Evolutionary conservation across 1,284 basidiomycete species (phyloP).

Genomic region (Naganishia liquefaciens): DNA sequence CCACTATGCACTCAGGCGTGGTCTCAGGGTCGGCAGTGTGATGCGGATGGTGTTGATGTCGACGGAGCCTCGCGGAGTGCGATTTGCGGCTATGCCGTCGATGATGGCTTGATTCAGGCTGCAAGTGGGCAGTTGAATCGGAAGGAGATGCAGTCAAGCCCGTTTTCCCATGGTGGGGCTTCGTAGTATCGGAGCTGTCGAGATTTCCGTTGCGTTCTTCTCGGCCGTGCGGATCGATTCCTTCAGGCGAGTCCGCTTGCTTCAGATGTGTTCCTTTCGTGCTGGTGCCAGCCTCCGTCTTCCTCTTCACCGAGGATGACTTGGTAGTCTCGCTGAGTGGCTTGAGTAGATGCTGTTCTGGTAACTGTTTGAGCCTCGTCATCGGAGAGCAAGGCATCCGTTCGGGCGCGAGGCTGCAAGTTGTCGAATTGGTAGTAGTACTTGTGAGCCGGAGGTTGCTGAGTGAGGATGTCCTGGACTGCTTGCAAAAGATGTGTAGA

Average conservation of each 20-base stretch:
- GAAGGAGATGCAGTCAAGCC: background rate
- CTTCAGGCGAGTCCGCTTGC: background rate
- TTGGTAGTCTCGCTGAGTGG: conserved; percentile 16
- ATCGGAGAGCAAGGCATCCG: background rate
- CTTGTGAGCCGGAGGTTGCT: background rate
- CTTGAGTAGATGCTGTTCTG: conserved; percentile 26
- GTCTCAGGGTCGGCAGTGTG: conserved; percentile 10
- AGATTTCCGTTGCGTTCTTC: background rate
- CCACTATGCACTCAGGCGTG: conserved; percentile 45
- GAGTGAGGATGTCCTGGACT: conserved; percentile 3
- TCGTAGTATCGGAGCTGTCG: background rate
- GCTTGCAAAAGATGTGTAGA: background rate
- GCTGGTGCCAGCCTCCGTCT: background rate
- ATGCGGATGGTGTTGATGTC: conserved; percentile 23
- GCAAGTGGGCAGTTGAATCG: background rate
- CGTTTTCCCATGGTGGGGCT: background rate
- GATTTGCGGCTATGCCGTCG: background rate
- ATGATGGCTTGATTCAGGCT: background rate
- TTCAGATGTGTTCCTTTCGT: background rate
- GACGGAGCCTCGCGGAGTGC: background rate
- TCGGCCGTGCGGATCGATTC: background rate
- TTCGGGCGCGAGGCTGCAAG: background rate
- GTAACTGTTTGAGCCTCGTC: conserved; percentile 26
- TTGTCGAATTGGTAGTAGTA: background rate
- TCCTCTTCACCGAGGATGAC: background rate